phyloP scores from a whole-genome alignment of 768 basidiomycete genomes.

The Lyophyllum atratum region DNA sequence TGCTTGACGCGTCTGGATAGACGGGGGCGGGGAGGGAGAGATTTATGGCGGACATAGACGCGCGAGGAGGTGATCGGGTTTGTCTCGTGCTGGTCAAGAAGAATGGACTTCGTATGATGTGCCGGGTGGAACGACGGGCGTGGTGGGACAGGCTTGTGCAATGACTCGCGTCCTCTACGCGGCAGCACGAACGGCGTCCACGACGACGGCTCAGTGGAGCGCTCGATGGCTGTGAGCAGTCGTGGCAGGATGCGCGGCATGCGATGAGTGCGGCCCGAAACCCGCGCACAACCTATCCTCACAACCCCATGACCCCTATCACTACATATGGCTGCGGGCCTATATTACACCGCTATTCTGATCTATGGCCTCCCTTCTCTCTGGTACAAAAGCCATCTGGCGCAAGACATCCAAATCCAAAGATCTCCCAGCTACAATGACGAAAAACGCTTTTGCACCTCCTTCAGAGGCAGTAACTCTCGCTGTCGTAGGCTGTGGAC shows the following conservation, averaged over 20 bases:
- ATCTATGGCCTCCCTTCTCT: conserved; percentile 10
- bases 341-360: neutral
- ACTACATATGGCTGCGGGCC: neutral
- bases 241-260: conserved; percentile 79
- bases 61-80: conserved; percentile 58
- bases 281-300: too few relatives aligned
- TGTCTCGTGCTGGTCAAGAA: conserved; percentile 44
- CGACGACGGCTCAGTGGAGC: conserved; percentile 18
- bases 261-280: neutral
- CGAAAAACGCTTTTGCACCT: neutral
- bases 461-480: conserved; percentile 57
- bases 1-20: conserved; percentile 28
- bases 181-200: conserved; percentile 26
- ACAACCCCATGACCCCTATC: neutral
- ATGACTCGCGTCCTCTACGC: conserved; percentile 27
- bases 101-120: conserved; percentile 54
- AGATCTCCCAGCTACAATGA: conserved; percentile 14
- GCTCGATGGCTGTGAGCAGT: conserved; percentile 45
- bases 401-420: conserved; percentile 27
- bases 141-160: conserved; percentile 34
- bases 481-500: conserved; percentile 81
- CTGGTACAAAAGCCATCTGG: conserved; percentile 37
- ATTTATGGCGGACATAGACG: conserved; percentile 57
- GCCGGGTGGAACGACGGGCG: conserved; percentile 47
- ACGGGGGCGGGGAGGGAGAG: conserved; percentile 49